Percentiles rank a stretch among this genome's conserved stretches.
Evolutionary conservation across 2,329 filamentous ascomycete species (phyloP).

Genomic region (Colletotrichum sp.): DNA sequence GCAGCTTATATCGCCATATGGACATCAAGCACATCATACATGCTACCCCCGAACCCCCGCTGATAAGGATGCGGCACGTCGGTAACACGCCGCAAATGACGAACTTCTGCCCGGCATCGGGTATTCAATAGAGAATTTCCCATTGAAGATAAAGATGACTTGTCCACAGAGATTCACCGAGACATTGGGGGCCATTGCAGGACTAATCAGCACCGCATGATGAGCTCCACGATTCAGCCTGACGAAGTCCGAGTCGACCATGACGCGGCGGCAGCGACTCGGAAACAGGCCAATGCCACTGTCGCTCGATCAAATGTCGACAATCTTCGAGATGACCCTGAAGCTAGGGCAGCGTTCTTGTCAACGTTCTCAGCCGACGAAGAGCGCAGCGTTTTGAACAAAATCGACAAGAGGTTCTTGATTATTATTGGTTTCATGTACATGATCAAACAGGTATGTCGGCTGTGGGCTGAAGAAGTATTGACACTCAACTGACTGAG

Average conservation of each 20-base stretch:
- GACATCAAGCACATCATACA: not conserved
- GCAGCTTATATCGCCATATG: not conserved
- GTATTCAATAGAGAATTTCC: not conserved
- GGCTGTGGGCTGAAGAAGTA: not conserved
- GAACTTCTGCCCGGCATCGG: not conserved
- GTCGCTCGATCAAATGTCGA: not conserved
- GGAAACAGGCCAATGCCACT: not conserved
- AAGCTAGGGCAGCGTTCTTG: conserved; percentile 33
- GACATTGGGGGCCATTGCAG: not conserved
- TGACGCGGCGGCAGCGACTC: not conserved
- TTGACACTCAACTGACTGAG: not conserved
- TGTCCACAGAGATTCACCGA: not conserved
- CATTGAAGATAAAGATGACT: not conserved
- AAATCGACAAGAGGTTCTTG: conserved; percentile 42
- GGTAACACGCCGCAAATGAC: not conserved
- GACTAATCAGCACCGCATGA: not conserved
- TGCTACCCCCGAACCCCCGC: not conserved
- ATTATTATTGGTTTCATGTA: conserved; percentile 44
- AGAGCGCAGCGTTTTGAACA: conserved; percentile 41
- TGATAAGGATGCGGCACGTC: not conserved
- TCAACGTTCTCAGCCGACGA: conserved; percentile 41
- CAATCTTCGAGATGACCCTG: conserved; percentile 22
- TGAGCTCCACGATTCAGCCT: not conserved
- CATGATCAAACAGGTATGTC: conserved; percentile 42
- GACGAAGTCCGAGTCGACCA: not conserved